Evolutionary conservation across 164 flowering plant species (phyloP), one percentile per base, ranked within the genome.

Genomic region (Vitis amurensis): DNA sequence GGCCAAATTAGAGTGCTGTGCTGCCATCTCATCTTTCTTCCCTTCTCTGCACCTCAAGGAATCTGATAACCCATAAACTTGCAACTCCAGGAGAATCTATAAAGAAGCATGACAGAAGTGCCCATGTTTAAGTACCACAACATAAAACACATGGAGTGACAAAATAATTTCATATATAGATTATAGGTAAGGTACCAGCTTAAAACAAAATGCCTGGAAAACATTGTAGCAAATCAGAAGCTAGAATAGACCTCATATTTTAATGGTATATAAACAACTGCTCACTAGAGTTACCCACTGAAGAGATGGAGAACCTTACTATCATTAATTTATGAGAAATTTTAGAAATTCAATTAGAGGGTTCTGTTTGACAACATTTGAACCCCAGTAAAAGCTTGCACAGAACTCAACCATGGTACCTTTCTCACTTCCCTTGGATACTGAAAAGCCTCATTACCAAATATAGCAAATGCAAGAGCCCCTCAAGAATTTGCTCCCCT

Each of bases 51-150:
- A 64, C 70, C 82, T 90, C 56, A 80, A 67, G 60, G 87, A 79
- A 80, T 91, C 98, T 69, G 97, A 88, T 70, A 91, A 79, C 14
- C 96, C 97, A 79, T 93, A 95, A 49, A 95, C 86, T 86, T 95
- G 99, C 78, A 95, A 78, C 77, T 90, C 93, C 77, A 95, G 77
- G 44, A 90, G 77, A 74, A 88, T 76, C 99, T 95, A 83, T 67
- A 67, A 8, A 74, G 19, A 57, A 77, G 13, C 55, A 37, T 27
- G 52, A 69, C 29, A 7, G 27, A 23, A 65, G 58, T 11, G 2
- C 49, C 57, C 11, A 66, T 13, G 68, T 12, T 29, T 14, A 8
- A 29, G 11, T 47, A 12, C 9, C n/a, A 44, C 30, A 14, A 15
- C 8, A 19, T 15, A 37, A 23, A 37, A 37, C 44, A 37, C 44